A percentile compares a stretch with the other conserved stretches of the same genome.
Conservation (phyloP, 768 basidiomycete species). For the Pilatotrama ljubarskyi region DNA sequence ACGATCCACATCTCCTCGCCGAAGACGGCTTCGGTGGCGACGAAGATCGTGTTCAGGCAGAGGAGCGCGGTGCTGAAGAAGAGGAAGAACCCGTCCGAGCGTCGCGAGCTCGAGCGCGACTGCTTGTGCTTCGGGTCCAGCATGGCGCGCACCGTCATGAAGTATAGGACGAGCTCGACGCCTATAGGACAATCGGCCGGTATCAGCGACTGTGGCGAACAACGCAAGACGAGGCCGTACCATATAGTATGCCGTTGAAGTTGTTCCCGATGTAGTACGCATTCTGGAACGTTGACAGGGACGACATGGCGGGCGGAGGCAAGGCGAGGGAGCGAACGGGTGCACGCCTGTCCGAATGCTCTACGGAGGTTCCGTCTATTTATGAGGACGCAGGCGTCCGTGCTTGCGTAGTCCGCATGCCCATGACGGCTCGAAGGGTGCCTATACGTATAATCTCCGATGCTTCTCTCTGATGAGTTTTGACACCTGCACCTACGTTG, state of each 20-base stretch:
- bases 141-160: slow-evolving; percentile 23
- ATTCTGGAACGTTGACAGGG: slow-evolving; percentile 20
- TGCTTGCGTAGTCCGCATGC: no score
- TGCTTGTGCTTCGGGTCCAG: neutral
- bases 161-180: slow-evolving; percentile 30
- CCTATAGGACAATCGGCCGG: slow-evolving; percentile 11
- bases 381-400: no score
- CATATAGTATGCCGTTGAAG: slow-evolving; percentile 31
- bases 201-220: neutral
- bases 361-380: no score
- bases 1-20: slow-evolving; percentile 41
- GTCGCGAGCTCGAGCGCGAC: neutral
- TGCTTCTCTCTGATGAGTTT: no score
- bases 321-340: no score
- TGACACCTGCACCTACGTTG: no score
- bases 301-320: no score
- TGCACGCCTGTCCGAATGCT: no score
- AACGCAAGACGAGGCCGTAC: slow-evolving; percentile 11
- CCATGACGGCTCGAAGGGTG: no score
- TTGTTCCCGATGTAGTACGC: slow-evolving; percentile 31
- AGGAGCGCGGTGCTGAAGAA: slow-evolving; percentile 29
- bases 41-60: slow-evolving; percentile 34
- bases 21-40: slow-evolving; percentile 31
- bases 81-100: slow-evolving; percentile 1
- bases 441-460: no score